Base-by-base conservation (phyloP, 805 yeast species). In the Wickerhamiella hasegawae region DNA sequence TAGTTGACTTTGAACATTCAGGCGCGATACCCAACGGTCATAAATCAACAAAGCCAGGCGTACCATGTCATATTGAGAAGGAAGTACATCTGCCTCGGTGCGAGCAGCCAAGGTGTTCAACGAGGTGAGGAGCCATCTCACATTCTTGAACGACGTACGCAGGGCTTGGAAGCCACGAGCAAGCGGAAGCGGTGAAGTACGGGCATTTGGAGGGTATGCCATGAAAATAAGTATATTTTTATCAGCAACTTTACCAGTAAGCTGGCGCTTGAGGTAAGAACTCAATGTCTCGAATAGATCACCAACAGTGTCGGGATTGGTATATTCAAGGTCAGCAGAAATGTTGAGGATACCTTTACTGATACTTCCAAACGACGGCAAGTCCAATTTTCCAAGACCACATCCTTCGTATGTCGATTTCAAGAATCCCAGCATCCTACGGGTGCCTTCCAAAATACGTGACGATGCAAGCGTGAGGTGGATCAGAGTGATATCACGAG, bases 361-460 rank as follows among this genome's bases (percentile, higher is more conserved):
- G n/a, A 46, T 43, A 9, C 34, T 35, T 8, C 48, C 52, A 26
- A 40, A 35, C 8, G 47, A 38, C 4, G 48, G 48, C 4, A 52
- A 38, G 6, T 35, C 40, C 24, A 54, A 28, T 4, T 32, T 33
- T 1, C 65, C 65, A 9, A 60, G 45, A 9, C 45, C 44, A 33
- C 59, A 55, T 12, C 51, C 53, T 27, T 59, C 59, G 36, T 59
- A 60, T 5, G 48, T 44, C 12, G 45, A 41, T 34, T 54, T 51
- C 21, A 58, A 33, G 5, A 40, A 32, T 9, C 40, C 42, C 5
- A 58, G 27, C 14, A 53, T 44, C 3, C 19, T 5, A 3, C 15
- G 28, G 3, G 45, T 34, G 3, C 33, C 44, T 1, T 35, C 32
- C 1, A 28, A 29, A 8, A 43, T 34, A 1, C 40, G 39, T 4